Percentiles rank a stretch among this genome's conserved stretches.
phyloP scores from a whole-genome alignment of 148 eudicot species.

The Chenopodium berlandieri region DNA sequence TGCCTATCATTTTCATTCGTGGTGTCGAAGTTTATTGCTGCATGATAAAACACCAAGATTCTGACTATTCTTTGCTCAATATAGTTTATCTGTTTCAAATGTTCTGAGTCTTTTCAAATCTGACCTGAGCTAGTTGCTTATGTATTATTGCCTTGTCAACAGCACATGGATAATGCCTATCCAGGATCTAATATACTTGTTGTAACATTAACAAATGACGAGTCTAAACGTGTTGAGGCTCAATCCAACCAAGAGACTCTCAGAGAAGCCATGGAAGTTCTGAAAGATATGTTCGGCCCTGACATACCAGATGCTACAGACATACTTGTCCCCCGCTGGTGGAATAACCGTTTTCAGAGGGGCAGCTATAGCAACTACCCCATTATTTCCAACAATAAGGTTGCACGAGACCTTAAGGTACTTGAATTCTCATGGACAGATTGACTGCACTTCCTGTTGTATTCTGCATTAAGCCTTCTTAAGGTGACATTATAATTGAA shows the following conservation, averaged over 20 bases:
- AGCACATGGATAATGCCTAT: conserved; percentile 93
- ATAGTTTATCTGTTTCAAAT: too few relatives aligned
- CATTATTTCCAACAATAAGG: conserved; percentile 51
- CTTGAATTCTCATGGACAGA: neutral
- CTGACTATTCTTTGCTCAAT: neutral
- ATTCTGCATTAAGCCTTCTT: neutral
- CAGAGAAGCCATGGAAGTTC: conserved; percentile 79
- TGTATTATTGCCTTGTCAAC: conserved; percentile 35
- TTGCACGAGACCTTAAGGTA: conserved; percentile 64
- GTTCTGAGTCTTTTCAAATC: neutral
- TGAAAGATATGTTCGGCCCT: conserved; percentile 78
- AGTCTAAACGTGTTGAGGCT: conserved; percentile 81
- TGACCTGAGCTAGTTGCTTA: conserved; percentile 13
- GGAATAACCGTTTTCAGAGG: conserved; percentile 80
- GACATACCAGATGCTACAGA: conserved; percentile 72
- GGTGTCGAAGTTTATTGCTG: neutral
- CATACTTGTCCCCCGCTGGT: conserved; percentile 91
- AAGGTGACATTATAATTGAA: neutral
- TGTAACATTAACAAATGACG: conserved; percentile 79
- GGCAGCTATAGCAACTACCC: conserved; percentile 88
- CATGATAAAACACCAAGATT: neutral
- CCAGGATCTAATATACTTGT: conserved; percentile 86
- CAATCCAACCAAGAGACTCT: conserved; percentile 72
- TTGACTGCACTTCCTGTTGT: neutral
- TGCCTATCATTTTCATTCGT: neutral